phyloP scores from a whole-genome alignment of 768 basidiomycete genomes.

The Dentipellis sp. region DNA sequence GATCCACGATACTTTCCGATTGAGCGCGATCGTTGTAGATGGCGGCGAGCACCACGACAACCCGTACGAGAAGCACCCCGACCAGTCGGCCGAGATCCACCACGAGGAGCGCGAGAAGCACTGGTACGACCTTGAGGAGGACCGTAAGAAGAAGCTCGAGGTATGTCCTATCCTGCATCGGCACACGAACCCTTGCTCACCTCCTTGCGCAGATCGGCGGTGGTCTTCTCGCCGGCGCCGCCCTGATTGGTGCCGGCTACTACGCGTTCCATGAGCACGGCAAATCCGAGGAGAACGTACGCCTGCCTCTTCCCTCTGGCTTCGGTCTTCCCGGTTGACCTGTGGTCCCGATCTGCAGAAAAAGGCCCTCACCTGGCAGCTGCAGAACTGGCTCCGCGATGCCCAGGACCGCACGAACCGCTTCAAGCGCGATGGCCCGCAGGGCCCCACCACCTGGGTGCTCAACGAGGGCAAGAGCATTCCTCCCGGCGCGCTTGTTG shows the following conservation, averaged over 20 bases:
- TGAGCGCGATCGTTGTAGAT: background rate
- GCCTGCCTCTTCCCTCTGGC: background rate
- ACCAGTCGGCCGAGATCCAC: slow-evolving; percentile 22
- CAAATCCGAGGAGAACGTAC: slow-evolving; percentile 47
- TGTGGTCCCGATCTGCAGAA: background rate
- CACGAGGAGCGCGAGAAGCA: slow-evolving; percentile 42
- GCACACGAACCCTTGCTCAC: background rate
- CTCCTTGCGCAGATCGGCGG: slow-evolving; percentile 44
- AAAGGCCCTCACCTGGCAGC: slow-evolving; percentile 30
- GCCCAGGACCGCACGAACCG: slow-evolving; percentile 44
- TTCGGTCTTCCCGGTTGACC: background rate
- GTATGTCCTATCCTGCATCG: slow-evolving; percentile 21
- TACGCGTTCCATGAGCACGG: slow-evolving; percentile 46
- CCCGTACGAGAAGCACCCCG: slow-evolving; percentile 17
- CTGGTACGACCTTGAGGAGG: slow-evolving; percentile 47
- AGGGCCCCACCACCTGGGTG: slow-evolving; percentile 51
- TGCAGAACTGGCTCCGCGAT: slow-evolving; percentile 45
- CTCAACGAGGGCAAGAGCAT: slow-evolving; percentile 50
- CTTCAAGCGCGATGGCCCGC: slow-evolving; percentile 34
- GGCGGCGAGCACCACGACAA: slow-evolving; percentile 1
- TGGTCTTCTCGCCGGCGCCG: slow-evolving; percentile 48
- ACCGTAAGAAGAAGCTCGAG: slow-evolving; percentile 50
- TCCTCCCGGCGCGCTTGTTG: slow-evolving; percentile 43
- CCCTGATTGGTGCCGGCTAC: slow-evolving; percentile 39
- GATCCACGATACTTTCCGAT: background rate